Conservation (phyloP, 2,329 filamentous ascomycete species). For the Arthrobotrys sphaeroides region DNA sequence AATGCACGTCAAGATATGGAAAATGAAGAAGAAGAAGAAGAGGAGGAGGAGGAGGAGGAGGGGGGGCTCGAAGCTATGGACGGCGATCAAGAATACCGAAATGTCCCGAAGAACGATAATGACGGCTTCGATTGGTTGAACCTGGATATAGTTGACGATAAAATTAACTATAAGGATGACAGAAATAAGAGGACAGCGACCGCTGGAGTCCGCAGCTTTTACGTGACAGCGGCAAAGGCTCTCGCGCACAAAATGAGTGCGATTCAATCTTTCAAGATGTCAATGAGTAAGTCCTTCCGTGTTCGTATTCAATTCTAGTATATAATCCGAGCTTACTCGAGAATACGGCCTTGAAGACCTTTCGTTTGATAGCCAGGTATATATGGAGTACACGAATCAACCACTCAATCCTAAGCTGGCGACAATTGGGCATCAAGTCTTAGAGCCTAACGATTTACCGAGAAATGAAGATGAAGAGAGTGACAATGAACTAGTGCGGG, state of each 20-base stretch:
- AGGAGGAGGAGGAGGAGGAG: constrained; percentile 7
- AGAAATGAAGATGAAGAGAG: constrained; percentile 22
- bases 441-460: constrained; percentile 26
- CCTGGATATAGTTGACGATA: constrained; percentile 20
- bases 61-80: constrained; percentile 10
- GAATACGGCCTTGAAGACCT: constrained; percentile 22
- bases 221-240: constrained; percentile 31
- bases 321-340: constrained; percentile 18
- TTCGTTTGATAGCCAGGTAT: constrained; percentile 28
- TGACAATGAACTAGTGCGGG: constrained; percentile 27
- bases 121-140: constrained; percentile 41
- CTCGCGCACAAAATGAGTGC: constrained; percentile 29
- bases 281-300: constrained; percentile 34
- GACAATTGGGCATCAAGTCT: constrained; percentile 23
- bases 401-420: constrained; percentile 8
- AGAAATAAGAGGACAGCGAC: constrained; percentile 23
- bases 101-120: constrained; percentile 29
- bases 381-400: constrained; percentile 25
- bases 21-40: constrained; percentile 16
- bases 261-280: constrained; percentile 30
- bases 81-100: constrained; percentile 9
- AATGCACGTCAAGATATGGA: neutral
- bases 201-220: constrained; percentile 28
- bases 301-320: neutral
- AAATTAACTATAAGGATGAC: constrained; percentile 22